These are phyloP conservation scores for Singerocomus inundabilis DNA, from an alignment of 1,284 basidiomycete genomes.

Conservation along the genomic window DNA sequence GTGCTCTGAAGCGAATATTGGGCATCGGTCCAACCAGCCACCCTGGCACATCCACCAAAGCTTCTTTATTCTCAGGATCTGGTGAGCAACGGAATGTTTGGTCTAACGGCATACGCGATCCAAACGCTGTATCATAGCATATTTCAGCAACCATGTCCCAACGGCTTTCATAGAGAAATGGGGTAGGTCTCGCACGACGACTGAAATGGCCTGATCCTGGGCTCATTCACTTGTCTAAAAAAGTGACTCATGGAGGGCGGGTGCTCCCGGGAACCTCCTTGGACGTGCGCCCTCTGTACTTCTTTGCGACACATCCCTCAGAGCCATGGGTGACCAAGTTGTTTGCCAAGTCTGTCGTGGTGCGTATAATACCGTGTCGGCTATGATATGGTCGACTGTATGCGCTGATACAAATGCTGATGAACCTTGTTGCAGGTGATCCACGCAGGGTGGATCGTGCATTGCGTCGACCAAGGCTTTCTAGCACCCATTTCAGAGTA, in stretches of 20 bases:
- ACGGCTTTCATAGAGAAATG: conserved; percentile 21
- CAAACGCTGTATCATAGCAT: conserved; percentile 20
- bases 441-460: conserved; percentile 44
- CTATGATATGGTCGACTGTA: conserved; percentile 3
- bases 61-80: conserved; percentile 24
- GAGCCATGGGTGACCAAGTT: conserved; percentile 30
- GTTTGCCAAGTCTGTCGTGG: conserved; percentile 29
- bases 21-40: neutral
- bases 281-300: conserved; percentile 24
- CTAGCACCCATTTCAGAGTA: conserved; percentile 44
- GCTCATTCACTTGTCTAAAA: neutral
- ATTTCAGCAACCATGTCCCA: conserved; percentile 30
- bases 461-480: conserved; percentile 42
- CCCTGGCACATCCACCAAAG: neutral
- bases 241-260: conserved; percentile 28
- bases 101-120: neutral
- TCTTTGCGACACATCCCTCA: conserved; percentile 28
- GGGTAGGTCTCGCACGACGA: conserved; percentile 16
- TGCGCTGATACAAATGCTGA: conserved; percentile 1
- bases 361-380: conserved; percentile 18
- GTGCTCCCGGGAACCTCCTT: conserved; percentile 13
- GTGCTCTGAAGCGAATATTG: conserved; percentile 10
- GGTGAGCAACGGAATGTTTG: conserved; percentile 13
- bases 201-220: neutral
- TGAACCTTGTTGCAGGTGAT: conserved; percentile 35